Evolutionary conservation across 2,329 filamentous ascomycete species (phyloP).

Genomic region (Samsoniella hepiali): DNA sequence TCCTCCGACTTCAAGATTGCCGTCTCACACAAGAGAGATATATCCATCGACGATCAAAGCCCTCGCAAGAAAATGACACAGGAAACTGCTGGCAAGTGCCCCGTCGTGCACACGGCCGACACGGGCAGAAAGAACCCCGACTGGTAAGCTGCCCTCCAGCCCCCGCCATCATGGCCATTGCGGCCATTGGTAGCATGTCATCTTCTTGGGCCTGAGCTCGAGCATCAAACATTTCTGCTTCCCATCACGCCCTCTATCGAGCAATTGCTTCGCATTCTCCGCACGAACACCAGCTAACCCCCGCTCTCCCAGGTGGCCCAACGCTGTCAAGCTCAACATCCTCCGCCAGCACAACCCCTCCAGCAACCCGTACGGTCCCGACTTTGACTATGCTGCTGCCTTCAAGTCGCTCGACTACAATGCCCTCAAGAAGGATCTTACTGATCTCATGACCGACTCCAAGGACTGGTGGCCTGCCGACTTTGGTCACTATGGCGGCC

Average conservation of each 20-base stretch:
- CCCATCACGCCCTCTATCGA: background rate
- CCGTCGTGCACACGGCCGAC: conserved; percentile 16
- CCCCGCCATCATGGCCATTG: background rate
- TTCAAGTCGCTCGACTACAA: conserved; percentile 68
- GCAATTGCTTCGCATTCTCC: background rate
- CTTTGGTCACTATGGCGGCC: conserved; percentile 75
- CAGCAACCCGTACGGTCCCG: conserved; percentile 60
- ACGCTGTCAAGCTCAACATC: conserved; percentile 64
- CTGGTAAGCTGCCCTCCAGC: background rate
- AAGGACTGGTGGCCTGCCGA: conserved; percentile 82
- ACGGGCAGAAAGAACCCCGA: conserved; percentile 16
- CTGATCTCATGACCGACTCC: conserved; percentile 70
- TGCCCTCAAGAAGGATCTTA: conserved; percentile 70
- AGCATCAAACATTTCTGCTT: background rate
- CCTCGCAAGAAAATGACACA: conserved; percentile 28
- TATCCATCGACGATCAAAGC: conserved; percentile 20
- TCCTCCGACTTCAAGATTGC: conserved; percentile 20
- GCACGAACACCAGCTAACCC: background rate
- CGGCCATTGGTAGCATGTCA: background rate
- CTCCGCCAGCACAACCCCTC: conserved; percentile 66
- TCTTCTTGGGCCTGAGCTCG: background rate
- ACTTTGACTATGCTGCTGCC: conserved; percentile 69
- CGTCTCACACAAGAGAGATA: conserved; percentile 20
- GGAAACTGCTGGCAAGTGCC: conserved; percentile 13
- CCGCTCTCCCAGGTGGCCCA: conserved; percentile 39